These are phyloP conservation scores for Fusarium setosum DNA, from an alignment of 2,329 filamentous ascomycete genomes.

Conservation along the genomic window DNA sequence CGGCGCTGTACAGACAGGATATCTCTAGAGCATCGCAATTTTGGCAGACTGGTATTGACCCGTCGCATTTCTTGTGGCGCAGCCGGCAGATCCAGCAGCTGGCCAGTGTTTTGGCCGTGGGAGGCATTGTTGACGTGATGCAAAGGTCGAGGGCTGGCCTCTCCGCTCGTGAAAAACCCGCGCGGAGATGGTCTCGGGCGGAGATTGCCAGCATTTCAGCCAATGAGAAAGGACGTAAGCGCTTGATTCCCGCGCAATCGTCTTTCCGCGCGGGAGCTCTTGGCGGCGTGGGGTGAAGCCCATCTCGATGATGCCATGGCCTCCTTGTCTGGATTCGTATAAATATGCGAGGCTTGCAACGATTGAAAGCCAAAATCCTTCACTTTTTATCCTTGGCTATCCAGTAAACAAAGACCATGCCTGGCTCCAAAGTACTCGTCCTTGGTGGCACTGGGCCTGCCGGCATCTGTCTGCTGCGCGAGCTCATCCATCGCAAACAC, in stretches of 20 bases:
- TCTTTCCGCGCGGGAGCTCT: background rate
- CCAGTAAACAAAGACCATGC: background rate
- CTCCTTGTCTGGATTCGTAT: background rate
- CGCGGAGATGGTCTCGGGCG: background rate
- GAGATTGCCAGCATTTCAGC: background rate
- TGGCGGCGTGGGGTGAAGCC: background rate
- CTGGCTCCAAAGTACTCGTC: constrained; percentile 30
- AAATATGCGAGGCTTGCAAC: background rate
- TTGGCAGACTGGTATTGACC: background rate
- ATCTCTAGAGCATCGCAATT: constrained; percentile 59
- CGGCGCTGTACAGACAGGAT: constrained; percentile 57
- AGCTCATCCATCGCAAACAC: constrained; percentile 43
- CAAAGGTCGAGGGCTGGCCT: background rate
- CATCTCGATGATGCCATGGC: background rate
- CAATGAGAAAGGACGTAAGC: background rate
- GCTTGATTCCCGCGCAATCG: background rate
- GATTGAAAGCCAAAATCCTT: too few species aligned
- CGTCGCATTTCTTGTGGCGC: constrained; percentile 27
- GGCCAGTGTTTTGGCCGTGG: background rate
- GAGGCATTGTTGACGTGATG: background rate
- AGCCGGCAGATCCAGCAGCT: constrained; percentile 27
- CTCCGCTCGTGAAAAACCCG: background rate
- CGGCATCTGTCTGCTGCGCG: constrained; percentile 44
- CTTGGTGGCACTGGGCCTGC: constrained; percentile 48
- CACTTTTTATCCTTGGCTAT: too few species aligned